These are phyloP conservation scores for Ogataea haglerorum DNA, from an alignment of 805 yeast species.

Conservation along the genomic window DNA sequence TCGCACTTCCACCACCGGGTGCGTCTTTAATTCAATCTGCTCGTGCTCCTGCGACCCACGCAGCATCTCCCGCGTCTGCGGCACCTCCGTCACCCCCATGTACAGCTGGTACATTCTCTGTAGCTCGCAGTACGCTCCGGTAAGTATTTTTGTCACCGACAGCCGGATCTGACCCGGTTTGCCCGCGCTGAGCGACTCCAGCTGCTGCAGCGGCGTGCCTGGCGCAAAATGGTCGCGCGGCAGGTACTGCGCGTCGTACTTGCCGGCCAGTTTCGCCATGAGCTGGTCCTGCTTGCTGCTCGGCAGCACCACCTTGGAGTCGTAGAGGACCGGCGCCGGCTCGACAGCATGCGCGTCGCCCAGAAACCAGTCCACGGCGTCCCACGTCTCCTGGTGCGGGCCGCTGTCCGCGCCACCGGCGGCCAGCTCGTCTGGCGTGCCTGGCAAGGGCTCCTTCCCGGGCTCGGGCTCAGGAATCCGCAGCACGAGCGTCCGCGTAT, in stretches of 20 bases:
- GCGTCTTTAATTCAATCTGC: constrained; percentile 44
- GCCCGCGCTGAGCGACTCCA: constrained; percentile 5
- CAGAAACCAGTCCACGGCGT: constrained; percentile 5
- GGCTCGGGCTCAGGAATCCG: neutral
- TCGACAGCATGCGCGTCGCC: neutral
- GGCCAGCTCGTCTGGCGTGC: neutral
- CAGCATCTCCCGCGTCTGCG: constrained; percentile 38
- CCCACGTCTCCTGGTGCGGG: neutral
- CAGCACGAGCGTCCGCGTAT: neutral
- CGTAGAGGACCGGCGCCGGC: neutral
- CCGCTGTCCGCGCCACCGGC: neutral
- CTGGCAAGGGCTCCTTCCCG: neutral
- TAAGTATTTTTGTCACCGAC: constrained; percentile 58
- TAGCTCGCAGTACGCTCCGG: constrained; percentile 68
- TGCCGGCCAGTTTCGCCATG: constrained; percentile 6
- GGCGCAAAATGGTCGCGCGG: constrained; percentile 22
- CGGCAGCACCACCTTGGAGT: neutral
- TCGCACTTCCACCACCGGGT: constrained; percentile 31
- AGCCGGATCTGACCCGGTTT: constrained; percentile 33
- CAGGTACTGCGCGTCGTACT: constrained; percentile 1
- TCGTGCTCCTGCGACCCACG: constrained; percentile 49
- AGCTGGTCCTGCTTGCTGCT: constrained; percentile 7
- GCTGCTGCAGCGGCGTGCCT: constrained; percentile 20
- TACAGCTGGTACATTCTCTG: constrained; percentile 51
- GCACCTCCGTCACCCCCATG: constrained; percentile 30